Conservation (phyloP, 2,329 filamentous ascomycete genomes). For the Magnaporthiopsis rhizophila region DNA sequence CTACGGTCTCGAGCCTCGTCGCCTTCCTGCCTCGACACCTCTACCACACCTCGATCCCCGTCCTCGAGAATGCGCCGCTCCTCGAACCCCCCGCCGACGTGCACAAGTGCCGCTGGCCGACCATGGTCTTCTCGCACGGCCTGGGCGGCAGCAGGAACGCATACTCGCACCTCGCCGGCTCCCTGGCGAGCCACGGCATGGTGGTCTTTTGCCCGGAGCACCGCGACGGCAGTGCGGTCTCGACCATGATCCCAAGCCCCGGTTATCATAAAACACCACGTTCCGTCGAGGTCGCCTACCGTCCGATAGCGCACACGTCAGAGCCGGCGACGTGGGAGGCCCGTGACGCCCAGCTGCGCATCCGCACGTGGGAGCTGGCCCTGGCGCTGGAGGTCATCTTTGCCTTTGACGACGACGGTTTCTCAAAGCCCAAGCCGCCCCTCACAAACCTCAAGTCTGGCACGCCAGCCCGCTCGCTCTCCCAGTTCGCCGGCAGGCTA, state of each 20-base stretch:
- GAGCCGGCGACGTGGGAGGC: constrained; percentile 57
- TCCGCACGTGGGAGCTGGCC: constrained; percentile 72
- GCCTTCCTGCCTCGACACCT: constrained; percentile 63
- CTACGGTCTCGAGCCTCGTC: constrained; percentile 47
- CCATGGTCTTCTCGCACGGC: constrained; percentile 80
- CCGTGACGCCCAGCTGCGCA: constrained; percentile 64
- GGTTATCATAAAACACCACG: constrained; percentile 23
- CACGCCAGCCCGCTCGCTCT: constrained; percentile 39
- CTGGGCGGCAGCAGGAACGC: constrained; percentile 74
- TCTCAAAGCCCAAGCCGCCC: constrained; percentile 12
- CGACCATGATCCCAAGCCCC: constrained; percentile 59
- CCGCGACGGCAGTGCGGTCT: constrained; percentile 69
- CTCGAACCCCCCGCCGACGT: constrained; percentile 34
- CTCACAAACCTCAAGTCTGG: constrained; percentile 44
- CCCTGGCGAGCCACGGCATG: constrained; percentile 71
- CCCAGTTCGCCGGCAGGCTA: constrained; percentile 52
- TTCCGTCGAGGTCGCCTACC: constrained; percentile 36
- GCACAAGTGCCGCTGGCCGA: constrained; percentile 58
- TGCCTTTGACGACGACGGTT: constrained; percentile 58
- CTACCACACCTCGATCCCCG: constrained; percentile 66
- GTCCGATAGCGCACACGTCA: constrained; percentile 52
- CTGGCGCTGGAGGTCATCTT: constrained; percentile 60
- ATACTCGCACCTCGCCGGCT: constrained; percentile 76
- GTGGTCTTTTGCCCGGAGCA: constrained; percentile 78
- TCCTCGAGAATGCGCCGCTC: constrained; percentile 61